Percentiles rank a stretch among this genome's conserved stretches.
Conservation (phyloP, 2,329 filamentous ascomycete species). For the Penicillium paneum region DNA sequence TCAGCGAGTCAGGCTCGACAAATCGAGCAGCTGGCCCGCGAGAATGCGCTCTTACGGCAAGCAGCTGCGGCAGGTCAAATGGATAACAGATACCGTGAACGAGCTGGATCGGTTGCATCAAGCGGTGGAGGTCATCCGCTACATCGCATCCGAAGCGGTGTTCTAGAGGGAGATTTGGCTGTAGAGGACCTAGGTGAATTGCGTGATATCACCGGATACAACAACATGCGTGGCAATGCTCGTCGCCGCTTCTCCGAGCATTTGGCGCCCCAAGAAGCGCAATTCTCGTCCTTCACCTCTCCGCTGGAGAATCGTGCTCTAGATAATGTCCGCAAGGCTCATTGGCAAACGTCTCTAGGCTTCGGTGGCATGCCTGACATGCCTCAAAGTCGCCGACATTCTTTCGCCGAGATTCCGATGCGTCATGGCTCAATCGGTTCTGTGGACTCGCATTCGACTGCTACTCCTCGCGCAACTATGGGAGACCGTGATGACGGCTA, state of each 20-base stretch:
- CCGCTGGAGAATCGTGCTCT: conserved; percentile 43
- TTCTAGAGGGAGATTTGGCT: conserved; percentile 46
- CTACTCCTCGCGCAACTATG: conserved; percentile 34
- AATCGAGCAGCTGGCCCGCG: conserved; percentile 47
- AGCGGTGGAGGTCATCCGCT: conserved; percentile 32
- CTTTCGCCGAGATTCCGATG: conserved; percentile 51
- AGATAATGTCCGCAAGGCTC: conserved; percentile 47
- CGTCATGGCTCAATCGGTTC: conserved; percentile 44
- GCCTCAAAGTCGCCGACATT: conserved; percentile 51
- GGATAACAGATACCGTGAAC: conserved; percentile 40
- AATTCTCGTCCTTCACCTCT: conserved; percentile 36
- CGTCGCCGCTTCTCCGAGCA: conserved; percentile 47
- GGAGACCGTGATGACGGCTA: conserved; percentile 40
- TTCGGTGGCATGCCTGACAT: conserved; percentile 47
- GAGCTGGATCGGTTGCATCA: conserved; percentile 42
- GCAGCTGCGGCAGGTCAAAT: conserved; percentile 42
- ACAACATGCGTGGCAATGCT: conserved; percentile 36
- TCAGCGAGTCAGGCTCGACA: conserved; percentile 42
- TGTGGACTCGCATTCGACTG: conserved; percentile 16
- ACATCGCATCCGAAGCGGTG: conserved; percentile 42
- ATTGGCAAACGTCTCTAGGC: conserved; percentile 52
- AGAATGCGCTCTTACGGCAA: conserved; percentile 48
- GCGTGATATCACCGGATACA: conserved; percentile 40
- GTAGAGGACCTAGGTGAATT: conserved; percentile 47
- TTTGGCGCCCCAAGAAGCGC: conserved; percentile 41